phyloP scores from a whole-genome alignment of 495 filamentous ascomycete genomes.

The Xylaria venustula region DNA sequence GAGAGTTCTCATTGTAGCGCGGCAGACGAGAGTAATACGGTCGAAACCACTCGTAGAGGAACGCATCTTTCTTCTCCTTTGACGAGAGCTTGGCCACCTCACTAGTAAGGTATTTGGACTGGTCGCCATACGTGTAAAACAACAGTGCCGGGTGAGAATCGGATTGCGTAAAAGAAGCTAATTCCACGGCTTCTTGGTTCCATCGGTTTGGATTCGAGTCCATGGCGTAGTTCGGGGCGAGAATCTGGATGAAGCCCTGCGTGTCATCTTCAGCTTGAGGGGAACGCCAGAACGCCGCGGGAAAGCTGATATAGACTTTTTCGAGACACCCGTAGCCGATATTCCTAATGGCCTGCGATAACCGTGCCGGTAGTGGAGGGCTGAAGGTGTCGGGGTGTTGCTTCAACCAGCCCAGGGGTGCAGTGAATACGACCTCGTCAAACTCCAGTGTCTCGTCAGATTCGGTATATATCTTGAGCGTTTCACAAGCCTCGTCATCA shows the following conservation, averaged over 20 bases:
- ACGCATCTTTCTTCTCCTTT: slow-evolving; percentile 38
- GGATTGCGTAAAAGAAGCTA: slow-evolving; percentile 61
- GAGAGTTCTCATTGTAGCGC: slow-evolving; percentile 52
- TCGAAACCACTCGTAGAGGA: slow-evolving; percentile 60
- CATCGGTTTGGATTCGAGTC: slow-evolving; percentile 63
- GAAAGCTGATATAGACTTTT: slow-evolving; percentile 90
- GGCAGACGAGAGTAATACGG: slow-evolving; percentile 77
- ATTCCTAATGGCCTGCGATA: slow-evolving; percentile 68
- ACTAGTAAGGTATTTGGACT: slow-evolving; percentile 47
- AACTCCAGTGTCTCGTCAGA: slow-evolving; percentile 57
- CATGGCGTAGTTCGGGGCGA: slow-evolving; percentile 61
- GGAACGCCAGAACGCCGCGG: slow-evolving; percentile 58
- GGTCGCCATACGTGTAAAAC: slow-evolving; percentile 82
- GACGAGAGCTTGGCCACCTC: slow-evolving; percentile 36
- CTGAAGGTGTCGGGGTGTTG: slow-evolving; percentile 66
- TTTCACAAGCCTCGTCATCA: slow-evolving; percentile 29
- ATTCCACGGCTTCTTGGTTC: slow-evolving; percentile 78
- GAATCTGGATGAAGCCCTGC: slow-evolving; percentile 65
- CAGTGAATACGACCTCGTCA: slow-evolving; percentile 83
- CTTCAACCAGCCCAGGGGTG: slow-evolving; percentile 88
- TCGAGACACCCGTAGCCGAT: slow-evolving; percentile 88
- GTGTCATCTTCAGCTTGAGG: slow-evolving; percentile 27
- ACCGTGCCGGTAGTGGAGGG: slow-evolving; percentile 64
- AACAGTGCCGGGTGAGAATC: slow-evolving; percentile 81
- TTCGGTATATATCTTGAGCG: slow-evolving; percentile 55